Base-by-base conservation (phyloP, 1,139 yeast species). In the Meyerozyma carpophila region DNA sequence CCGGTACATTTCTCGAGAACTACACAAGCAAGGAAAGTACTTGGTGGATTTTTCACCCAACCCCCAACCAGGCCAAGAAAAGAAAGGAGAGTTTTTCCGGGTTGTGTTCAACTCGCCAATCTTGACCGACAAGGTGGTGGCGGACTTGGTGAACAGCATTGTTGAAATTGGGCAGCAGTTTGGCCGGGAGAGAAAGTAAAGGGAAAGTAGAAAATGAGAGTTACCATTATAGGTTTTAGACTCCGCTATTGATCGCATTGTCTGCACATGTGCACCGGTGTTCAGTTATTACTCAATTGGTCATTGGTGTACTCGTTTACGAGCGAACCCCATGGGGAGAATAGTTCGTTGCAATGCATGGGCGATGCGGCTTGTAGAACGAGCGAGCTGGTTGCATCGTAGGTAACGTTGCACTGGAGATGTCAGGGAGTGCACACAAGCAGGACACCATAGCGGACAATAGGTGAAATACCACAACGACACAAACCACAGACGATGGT, bases 41-140 rank as follows among this genome's bases (percentile, higher is more conserved):
- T 68, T 88, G 54, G 79, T 88, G 32, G 96, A 88, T 59, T 88
- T 79, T 59, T 84, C 95, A n/a, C 95, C 95, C 3, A 79, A 81
- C 44, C 79, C 82, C 1, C 77, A 79, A 32, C 53, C 53, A 34
- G 65, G 62, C 37, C 54, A 58, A 4, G 66, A 70, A 1, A 69
- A 73, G 32, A 63, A 73, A 38, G 95, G 95, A 4, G 95, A 87
- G 59, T 88, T 88, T 57, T 87, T 88, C 70, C 68, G 96, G 47
- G 94, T 85, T 16, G 96, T 88, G 10, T 82, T 88, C 63, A 85
- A 85, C 60, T 81, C 93, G 32, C 95, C 95, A 1, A 75, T 65
- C 36, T 61, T 73, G 48, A 66, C 70, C n/a, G 68, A 65, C 43
- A 40, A 43, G 29, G 58, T 68, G 9, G 59, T 71, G 24, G 77